Percentiles rank a stretch among this genome's conserved stretches.
Conservation (phyloP, 192 early-diverging fungal species). For the Gryganskiella cystojenkinii region DNA sequence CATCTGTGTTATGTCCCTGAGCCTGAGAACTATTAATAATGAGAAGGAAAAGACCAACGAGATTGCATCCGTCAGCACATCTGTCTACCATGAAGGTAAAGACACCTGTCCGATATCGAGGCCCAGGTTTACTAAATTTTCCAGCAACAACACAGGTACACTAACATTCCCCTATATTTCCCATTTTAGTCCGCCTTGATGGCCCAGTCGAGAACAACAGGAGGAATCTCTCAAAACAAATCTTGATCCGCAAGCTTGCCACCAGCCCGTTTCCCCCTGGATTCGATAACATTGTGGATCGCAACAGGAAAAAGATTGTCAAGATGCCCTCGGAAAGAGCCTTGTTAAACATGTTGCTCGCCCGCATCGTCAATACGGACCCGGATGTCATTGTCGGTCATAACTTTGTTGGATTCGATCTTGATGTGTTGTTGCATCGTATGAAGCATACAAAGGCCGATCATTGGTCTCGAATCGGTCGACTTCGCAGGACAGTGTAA, state of each 20-base stretch:
- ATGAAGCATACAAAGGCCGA: constrained; percentile 84
- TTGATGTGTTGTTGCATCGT: constrained; percentile 93
- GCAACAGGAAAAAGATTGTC: constrained; percentile 64
- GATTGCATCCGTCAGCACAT: constrained; percentile 80
- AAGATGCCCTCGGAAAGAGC: constrained; percentile 75
- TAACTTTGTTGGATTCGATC: constrained; percentile 95
- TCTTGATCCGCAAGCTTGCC: constrained; percentile 78
- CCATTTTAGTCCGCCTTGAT: constrained; percentile 63
- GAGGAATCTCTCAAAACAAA: constrained; percentile 54
- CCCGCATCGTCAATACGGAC: constrained; percentile 77
- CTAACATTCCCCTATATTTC: neutral
- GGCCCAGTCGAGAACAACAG: constrained; percentile 50
- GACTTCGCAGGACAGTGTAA: constrained; percentile 80
- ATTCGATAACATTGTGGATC: constrained; percentile 70
- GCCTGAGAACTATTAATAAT: constrained; percentile 86
- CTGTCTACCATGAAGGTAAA: constrained; percentile 79
- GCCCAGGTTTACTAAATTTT: neutral
- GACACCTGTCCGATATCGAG: neutral
- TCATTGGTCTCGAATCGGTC: constrained; percentile 90
- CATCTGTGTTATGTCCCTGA: constrained; percentile 88
- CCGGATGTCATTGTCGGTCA: constrained; percentile 97
- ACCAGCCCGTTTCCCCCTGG: constrained; percentile 82
- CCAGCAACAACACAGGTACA: neutral
- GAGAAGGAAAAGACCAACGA: constrained; percentile 87
- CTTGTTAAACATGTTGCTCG: constrained; percentile 83